A percentile compares a stretch with the other conserved stretches of the same genome.
Conservation (phyloP, 2,329 filamentous ascomycete species). For the Phialophora tarda region DNA sequence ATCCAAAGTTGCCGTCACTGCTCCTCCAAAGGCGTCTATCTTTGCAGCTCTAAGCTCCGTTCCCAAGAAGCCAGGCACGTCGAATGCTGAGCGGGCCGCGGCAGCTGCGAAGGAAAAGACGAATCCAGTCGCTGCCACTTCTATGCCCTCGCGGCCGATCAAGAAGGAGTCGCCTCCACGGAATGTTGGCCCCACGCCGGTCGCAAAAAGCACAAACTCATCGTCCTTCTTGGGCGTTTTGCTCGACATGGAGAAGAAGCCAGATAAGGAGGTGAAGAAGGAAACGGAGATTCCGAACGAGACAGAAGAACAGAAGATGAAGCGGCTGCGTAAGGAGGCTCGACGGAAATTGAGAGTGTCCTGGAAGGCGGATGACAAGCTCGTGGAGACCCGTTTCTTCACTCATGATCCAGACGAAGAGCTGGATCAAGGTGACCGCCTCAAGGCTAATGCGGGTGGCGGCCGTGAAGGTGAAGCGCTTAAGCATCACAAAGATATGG, state of each 20-base stretch:
- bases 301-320: slow-evolving; percentile 64
- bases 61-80: slow-evolving; percentile 58
- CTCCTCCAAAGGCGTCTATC: slow-evolving; percentile 49
- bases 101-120: slow-evolving; percentile 44
- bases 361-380: slow-evolving; percentile 63
- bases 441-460: slow-evolving; percentile 64
- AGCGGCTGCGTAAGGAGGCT: slow-evolving; percentile 65
- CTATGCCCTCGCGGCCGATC: slow-evolving; percentile 26
- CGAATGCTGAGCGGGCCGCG: slow-evolving; percentile 56
- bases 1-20: slow-evolving; percentile 43
- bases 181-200: slow-evolving; percentile 32
- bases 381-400: slow-evolving; percentile 65
- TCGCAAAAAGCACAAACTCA: slow-evolving; percentile 48
- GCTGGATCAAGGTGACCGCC: slow-evolving; percentile 62
- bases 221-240: slow-evolving; percentile 58
- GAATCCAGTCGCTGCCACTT: slow-evolving; percentile 42
- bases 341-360: slow-evolving; percentile 65
- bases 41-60: slow-evolving; percentile 56
- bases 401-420: slow-evolving; percentile 69
- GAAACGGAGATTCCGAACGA: slow-evolving; percentile 61
- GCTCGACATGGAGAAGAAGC: slow-evolving; percentile 60
- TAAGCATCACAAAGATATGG: slow-evolving; percentile 56
- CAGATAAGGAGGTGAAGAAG: slow-evolving; percentile 59
- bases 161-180: slow-evolving; percentile 45
- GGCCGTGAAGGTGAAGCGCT: slow-evolving; percentile 61